phyloP scores from a whole-genome alignment of 106 monocot species.

The Cymbidium sinense region DNA sequence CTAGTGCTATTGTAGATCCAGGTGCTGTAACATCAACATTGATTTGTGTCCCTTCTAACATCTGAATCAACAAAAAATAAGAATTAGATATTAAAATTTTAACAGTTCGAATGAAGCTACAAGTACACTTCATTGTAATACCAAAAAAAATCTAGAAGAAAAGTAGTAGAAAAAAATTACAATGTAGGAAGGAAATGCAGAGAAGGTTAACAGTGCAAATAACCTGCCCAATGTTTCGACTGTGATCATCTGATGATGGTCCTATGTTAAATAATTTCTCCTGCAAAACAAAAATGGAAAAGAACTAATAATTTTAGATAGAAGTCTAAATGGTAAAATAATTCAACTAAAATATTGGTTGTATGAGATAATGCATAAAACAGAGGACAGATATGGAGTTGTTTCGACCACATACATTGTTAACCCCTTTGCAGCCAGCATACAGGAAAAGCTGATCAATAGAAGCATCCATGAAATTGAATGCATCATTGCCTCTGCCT shows the following conservation, averaged over 20 bases:
- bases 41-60: slow-evolving; percentile 72
- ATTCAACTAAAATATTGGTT: neutral
- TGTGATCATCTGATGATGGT: slow-evolving; percentile 35
- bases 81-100: neutral
- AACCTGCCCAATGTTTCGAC: slow-evolving; percentile 57
- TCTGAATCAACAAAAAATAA: slow-evolving; percentile 30
- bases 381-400: neutral
- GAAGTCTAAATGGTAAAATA: neutral
- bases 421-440: slow-evolving; percentile 52
- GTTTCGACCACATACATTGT: slow-evolving; percentile 27
- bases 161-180: neutral
- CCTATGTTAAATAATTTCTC: slow-evolving; percentile 30
- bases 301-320: neutral
- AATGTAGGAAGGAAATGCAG: neutral
- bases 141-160: slow-evolving; percentile 1
- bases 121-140: neutral
- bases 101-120: slow-evolving; percentile 1
- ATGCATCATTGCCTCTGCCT: slow-evolving; percentile 73
- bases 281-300: slow-evolving; percentile 19
- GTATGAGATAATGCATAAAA: neutral
- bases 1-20: slow-evolving; percentile 88
- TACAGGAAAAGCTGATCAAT: slow-evolving; percentile 82
- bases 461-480: slow-evolving; percentile 70
- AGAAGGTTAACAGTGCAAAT: slow-evolving; percentile 4
- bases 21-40: slow-evolving; percentile 97